Evolutionary conservation across 441 rosid genomes (phyloP).

Genomic region (Dalechampia spathulata): DNA sequence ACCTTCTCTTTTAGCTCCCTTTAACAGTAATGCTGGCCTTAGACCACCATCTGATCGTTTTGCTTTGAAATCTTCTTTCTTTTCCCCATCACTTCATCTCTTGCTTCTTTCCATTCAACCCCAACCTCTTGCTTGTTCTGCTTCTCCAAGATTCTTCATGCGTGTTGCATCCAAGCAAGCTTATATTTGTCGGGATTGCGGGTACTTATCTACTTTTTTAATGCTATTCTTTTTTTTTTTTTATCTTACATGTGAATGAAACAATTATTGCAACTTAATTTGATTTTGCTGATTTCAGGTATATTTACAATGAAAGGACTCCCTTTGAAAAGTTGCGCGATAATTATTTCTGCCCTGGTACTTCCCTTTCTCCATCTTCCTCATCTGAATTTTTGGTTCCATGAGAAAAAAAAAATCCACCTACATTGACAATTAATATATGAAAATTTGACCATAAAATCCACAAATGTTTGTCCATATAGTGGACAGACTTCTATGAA

Average conservation of each 20-base stretch:
- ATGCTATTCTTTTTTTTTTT: background rate
- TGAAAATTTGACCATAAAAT: no score
- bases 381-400: background rate
- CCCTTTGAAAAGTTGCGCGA: slow-evolving; percentile 80
- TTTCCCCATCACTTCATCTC: slow-evolving; percentile 37
- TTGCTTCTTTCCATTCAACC: slow-evolving; percentile 23
- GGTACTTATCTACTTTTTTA: slow-evolving; percentile 27
- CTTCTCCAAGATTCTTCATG: slow-evolving; percentile 58
- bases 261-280: background rate
- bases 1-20: slow-evolving; percentile 26
- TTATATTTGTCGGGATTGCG: slow-evolving; percentile 93
- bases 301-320: slow-evolving; percentile 82
- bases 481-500: no score
- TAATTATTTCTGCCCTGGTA: slow-evolving; percentile 80
- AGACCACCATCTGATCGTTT: slow-evolving; percentile 31
- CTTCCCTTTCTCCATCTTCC: background rate
- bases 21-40: slow-evolving; percentile 28
- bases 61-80: slow-evolving; percentile 43
- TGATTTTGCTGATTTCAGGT: slow-evolving; percentile 34
- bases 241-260: background rate
- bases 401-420: no score
- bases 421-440: no score
- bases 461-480: no score
- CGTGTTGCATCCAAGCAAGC: slow-evolving; percentile 82
- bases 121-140: slow-evolving; percentile 17